These are phyloP conservation scores for Naganishia friedmannii DNA, from an alignment of 768 basidiomycete genomes.

Conservation along the genomic window DNA sequence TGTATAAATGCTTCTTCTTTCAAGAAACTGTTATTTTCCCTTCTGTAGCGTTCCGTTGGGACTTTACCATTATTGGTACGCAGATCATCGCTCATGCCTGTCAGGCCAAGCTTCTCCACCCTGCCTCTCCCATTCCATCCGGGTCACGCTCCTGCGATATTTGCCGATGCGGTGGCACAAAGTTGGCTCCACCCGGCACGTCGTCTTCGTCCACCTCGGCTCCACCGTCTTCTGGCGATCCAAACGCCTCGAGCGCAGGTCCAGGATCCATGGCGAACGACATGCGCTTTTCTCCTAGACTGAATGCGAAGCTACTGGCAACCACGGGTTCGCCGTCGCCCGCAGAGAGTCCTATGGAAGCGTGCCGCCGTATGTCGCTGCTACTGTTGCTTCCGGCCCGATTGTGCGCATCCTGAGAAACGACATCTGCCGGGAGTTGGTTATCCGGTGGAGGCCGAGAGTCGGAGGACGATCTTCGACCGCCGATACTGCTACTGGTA, in stretches of 20 bases:
- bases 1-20: not conserved
- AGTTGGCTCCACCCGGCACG: slow-evolving; percentile 40
- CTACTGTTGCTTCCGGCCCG: not conserved
- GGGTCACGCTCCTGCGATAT: slow-evolving; percentile 16
- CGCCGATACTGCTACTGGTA: not conserved
- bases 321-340: not conserved
- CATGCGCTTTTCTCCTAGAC: slow-evolving; percentile 36
- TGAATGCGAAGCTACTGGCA: slow-evolving; percentile 27
- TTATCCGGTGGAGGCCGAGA: slow-evolving; percentile 11
- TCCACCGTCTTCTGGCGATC: slow-evolving; percentile 30
- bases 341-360: not conserved
- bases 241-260: slow-evolving; percentile 43
- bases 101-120: slow-evolving; percentile 13
- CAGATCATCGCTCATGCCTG: no score
- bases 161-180: slow-evolving; percentile 48
- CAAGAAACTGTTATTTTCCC: not conserved
- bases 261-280: slow-evolving; percentile 47
- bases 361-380: slow-evolving; percentile 12
- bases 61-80: no score
- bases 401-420: slow-evolving; percentile 7
- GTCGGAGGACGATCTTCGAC: not conserved
- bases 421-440: not conserved
- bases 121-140: slow-evolving; percentile 16
- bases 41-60: no score
- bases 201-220: slow-evolving; percentile 40